Percentiles rank a stretch among this genome's conserved stretches.
Evolutionary conservation across 768 basidiomycete genomes (phyloP).

Genomic region (Amanita jacksonii): DNA sequence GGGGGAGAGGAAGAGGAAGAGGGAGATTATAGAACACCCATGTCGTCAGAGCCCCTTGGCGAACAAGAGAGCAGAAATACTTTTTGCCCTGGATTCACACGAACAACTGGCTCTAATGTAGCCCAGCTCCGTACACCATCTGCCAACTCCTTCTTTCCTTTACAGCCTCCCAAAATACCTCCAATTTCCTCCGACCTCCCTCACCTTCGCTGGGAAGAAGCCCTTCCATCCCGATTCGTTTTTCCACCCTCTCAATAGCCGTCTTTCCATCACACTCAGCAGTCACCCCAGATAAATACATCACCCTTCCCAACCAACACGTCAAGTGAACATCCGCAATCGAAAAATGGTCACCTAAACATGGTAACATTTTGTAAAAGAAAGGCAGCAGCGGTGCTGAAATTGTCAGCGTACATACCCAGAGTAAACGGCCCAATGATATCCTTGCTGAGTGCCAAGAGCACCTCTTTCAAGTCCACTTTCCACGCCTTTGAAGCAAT

Average conservation of each 20-base stretch:
- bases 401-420: constrained; percentile 34
- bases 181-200: constrained; percentile 37
- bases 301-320: constrained; percentile 61
- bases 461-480: constrained; percentile 31
- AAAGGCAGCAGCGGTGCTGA: too few species aligned
- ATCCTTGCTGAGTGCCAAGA: constrained; percentile 42
- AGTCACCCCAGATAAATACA: constrained; percentile 46
- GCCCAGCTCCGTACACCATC: constrained; percentile 43
- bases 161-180: constrained; percentile 63
- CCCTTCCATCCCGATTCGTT: constrained; percentile 37
- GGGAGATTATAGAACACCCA: neutral
- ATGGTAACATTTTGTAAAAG: too few species aligned
- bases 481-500: constrained; percentile 47
- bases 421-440: constrained; percentile 56
- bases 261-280: constrained; percentile 39
- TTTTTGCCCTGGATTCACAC: too few species aligned
- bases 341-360: constrained; percentile 71
- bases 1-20: neutral
- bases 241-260: constrained; percentile 42
- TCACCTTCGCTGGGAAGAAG: constrained; percentile 25
- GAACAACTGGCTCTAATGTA: constrained; percentile 26
- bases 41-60: too few species aligned
- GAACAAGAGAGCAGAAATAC: too few species aligned
- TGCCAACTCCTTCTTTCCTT: constrained; percentile 63
- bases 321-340: constrained; percentile 75